Evolutionary conservation across 2,329 filamentous ascomycete species (phyloP).

Genomic region (Knoxdaviesia proteae): DNA sequence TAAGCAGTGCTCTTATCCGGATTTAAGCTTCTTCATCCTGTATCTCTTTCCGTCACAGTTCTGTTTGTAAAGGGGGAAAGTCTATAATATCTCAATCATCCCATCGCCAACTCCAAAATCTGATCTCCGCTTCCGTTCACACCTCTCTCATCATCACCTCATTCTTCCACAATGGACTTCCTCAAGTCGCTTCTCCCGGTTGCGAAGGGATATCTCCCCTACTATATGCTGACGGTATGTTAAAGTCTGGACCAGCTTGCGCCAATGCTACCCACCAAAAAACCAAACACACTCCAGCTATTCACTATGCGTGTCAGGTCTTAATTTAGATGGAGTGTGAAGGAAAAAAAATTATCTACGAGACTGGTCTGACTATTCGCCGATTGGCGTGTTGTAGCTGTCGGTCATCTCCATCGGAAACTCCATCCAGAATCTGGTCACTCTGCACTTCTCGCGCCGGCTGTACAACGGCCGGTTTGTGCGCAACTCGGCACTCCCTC

Average conservation of each 20-base stretch:
- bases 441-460: slow-evolving; percentile 63
- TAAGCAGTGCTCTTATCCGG: too few species aligned
- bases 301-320: too few species aligned
- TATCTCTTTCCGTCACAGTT: too few species aligned
- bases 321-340: too few species aligned
- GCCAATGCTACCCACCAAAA: slow-evolving; percentile 1
- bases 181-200: slow-evolving; percentile 23
- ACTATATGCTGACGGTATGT: slow-evolving; percentile 36
- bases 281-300: too few species aligned
- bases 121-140: not conserved
- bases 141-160: not conserved
- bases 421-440: slow-evolving; percentile 63
- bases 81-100: not conserved
- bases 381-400: slow-evolving; percentile 30
- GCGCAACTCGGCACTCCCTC: slow-evolving; percentile 22
- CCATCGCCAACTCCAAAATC: slow-evolving; percentile 1
- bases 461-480: slow-evolving; percentile 56
- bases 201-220: slow-evolving; percentile 32
- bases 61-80: too few species aligned
- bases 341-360: too few species aligned
- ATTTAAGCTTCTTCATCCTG: too few species aligned
- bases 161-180: slow-evolving; percentile 19
- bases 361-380: slow-evolving; percentile 3
- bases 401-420: slow-evolving; percentile 69
- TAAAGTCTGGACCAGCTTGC: too few species aligned